Base-by-base conservation (phyloP, 148 eudicot genomes). In the Camellia sinensis region DNA sequence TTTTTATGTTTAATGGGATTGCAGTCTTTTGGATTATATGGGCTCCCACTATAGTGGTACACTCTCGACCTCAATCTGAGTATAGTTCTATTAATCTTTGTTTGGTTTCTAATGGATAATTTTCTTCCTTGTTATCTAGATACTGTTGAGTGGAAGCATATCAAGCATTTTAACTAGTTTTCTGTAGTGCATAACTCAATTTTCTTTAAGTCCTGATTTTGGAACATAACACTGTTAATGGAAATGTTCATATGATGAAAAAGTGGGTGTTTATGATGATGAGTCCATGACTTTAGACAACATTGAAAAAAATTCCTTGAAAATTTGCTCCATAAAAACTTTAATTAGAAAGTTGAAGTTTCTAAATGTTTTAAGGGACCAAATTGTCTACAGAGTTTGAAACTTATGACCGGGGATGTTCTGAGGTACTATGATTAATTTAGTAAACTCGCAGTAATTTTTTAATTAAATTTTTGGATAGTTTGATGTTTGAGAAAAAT, bases 11-110 rank as follows among this genome's bases (percentile, higher is more conserved):
- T 41, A 18, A 70, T 11, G 4, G 54, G 29, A 59, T 18, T 45
- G 60, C 67, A 44, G 88, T 87, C 67, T 89, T 96, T 75, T 96
- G 99, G 98, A 88, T 96, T 80, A 83, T 93, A 50, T 96, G 97
- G 98, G 97, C 98, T 53, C 93, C 98, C 63, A 88, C 89, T 72
- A 79, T 90, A 75, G 98, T 93, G 91, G 99, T 96, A 94, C 43
- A 80, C 17, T 73, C 67, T 81, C 37, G 52, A 71, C 45, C 44
- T 45, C 62, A 19, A 56, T 37, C 56, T 57, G 22, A 53, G 11
- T 76, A 15, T 71, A 18, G 41, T 50, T 3, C 56, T 64, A 50
- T 29, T 41, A 57, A 44, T 66, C 12, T 2, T 71, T 3, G 18
- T 70, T 37, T 78, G 63, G 18, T 53, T 63, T 22, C 41, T 73